Evolutionary conservation across 495 filamentous ascomycete species (phyloP).

Genomic region (Aspergillus wentii): DNA sequence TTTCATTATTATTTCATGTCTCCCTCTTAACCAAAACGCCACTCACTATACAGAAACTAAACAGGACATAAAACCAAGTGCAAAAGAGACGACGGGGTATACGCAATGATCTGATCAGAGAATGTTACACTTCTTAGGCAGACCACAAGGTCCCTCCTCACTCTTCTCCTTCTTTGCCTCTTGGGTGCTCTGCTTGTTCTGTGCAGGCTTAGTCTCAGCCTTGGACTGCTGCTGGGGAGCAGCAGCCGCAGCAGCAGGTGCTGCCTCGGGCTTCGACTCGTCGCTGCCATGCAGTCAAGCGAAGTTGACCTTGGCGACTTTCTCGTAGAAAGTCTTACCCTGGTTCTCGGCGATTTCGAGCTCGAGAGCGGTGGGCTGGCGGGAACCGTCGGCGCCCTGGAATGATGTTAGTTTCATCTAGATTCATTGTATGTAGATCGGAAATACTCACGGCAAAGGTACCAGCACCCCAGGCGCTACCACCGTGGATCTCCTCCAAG

Average conservation of each 20-base stretch:
- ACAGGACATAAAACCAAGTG: slow-evolving; percentile 2
- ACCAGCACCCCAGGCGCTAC: slow-evolving; percentile 89
- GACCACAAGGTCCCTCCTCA: slow-evolving; percentile 60
- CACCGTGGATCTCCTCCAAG: slow-evolving; percentile 74
- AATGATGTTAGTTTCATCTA: slow-evolving; percentile 5
- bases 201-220: slow-evolving; percentile 13
- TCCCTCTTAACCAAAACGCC: too few species aligned
- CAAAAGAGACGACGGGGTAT: slow-evolving; percentile 9
- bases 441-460: slow-evolving; percentile 67
- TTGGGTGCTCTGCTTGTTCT: slow-evolving; percentile 18
- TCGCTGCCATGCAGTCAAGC: slow-evolving; percentile 75
- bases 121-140: slow-evolving; percentile 64
- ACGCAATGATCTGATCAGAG: slow-evolving; percentile 29
- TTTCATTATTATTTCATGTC: too few species aligned
- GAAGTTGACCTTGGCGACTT: slow-evolving; percentile 66
- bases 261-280: slow-evolving; percentile 25
- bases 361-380: slow-evolving; percentile 71
- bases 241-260: slow-evolving; percentile 22
- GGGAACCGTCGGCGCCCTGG: slow-evolving; percentile 67
- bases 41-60: not conserved
- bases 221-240: slow-evolving; percentile 15
- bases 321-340: slow-evolving; percentile 82
- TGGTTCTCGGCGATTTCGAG: slow-evolving; percentile 73
- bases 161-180: slow-evolving; percentile 33
- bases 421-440: not conserved